phyloP scores from a whole-genome alignment of 306 rosid genomes.

The Pyrus betulifolia region DNA sequence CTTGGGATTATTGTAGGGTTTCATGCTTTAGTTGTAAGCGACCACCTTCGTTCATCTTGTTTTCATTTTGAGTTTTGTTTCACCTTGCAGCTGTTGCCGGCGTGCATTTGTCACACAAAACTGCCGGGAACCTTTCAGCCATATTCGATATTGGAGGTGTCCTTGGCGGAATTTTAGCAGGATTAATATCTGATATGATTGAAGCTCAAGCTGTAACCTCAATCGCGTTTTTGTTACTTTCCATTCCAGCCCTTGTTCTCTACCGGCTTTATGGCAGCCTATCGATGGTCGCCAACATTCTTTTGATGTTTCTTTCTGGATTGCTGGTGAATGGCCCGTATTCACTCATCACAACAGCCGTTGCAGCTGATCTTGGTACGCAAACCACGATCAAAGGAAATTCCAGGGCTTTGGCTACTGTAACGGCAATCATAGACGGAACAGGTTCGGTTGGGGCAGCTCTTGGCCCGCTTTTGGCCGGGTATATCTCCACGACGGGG shows the following conservation, averaged over 20 bases:
- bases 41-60: background rate
- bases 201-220: constrained; percentile 89
- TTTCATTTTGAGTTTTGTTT: background rate
- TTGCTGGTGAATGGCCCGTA: constrained; percentile 61
- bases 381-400: constrained; percentile 40
- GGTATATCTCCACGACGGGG: constrained; percentile 59
- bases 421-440: constrained; percentile 86
- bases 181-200: constrained; percentile 70
- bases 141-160: constrained; percentile 87
- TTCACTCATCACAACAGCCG: constrained; percentile 82
- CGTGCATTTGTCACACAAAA: constrained; percentile 61
- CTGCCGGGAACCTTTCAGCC: constrained; percentile 82
- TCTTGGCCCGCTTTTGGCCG: constrained; percentile 83
- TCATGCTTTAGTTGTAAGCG: background rate
- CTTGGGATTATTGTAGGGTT: background rate
- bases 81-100: constrained; percentile 72
- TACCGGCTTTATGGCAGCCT: constrained; percentile 68
- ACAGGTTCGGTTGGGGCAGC: constrained; percentile 92
- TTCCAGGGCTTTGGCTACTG: constrained; percentile 79
- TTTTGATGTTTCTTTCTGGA: constrained; percentile 67
- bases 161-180: constrained; percentile 78
- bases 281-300: constrained; percentile 54
- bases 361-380: constrained; percentile 86
- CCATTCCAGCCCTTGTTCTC: constrained; percentile 70
- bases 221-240: constrained; percentile 55